A percentile compares a stretch with the other conserved stretches of the same genome.
These are phyloP conservation scores for Diplodia corticola DNA, from an alignment of 2,329 filamentous ascomycete species.

Conservation along the genomic window DNA sequence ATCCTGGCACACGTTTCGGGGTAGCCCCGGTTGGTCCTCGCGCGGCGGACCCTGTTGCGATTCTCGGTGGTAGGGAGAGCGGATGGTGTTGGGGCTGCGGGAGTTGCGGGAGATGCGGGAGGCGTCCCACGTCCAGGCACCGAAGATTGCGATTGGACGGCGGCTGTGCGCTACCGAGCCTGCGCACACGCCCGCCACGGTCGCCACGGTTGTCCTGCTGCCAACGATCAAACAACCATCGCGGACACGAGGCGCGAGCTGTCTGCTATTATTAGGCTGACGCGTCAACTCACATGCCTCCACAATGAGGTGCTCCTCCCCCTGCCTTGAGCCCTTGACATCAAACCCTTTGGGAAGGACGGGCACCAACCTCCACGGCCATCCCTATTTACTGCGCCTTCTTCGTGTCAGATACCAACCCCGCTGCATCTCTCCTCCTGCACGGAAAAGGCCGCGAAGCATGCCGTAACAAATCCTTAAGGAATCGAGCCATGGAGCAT, in stretches of 20 bases:
- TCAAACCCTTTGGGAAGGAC: neutral
- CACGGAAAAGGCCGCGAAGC: neutral
- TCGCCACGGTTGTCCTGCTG: neutral
- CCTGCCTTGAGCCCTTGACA: neutral
- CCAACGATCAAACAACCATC: neutral
- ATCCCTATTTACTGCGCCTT: neutral
- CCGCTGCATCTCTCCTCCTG: neutral
- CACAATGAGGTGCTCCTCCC: neutral
- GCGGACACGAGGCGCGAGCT: neutral
- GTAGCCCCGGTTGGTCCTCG: neutral
- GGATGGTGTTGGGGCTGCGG: neutral
- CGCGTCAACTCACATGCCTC: neutral
- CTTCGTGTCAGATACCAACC: neutral
- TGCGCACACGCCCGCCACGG: neutral
- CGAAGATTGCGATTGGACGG: conserved; percentile 9
- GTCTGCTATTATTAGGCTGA: conserved; percentile 4
- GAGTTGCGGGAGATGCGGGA: no score
- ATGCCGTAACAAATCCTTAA: no score
- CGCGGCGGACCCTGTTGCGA: neutral
- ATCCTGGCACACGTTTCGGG: neutral
- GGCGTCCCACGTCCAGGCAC: neutral
- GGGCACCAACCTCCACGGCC: neutral
- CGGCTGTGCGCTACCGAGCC: neutral
- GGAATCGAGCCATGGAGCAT: neutral
- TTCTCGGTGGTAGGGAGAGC: neutral